Evolutionary conservation across 2,329 filamentous ascomycete species (phyloP).

Genomic region (Coniosporium tulheliwenetii): DNA sequence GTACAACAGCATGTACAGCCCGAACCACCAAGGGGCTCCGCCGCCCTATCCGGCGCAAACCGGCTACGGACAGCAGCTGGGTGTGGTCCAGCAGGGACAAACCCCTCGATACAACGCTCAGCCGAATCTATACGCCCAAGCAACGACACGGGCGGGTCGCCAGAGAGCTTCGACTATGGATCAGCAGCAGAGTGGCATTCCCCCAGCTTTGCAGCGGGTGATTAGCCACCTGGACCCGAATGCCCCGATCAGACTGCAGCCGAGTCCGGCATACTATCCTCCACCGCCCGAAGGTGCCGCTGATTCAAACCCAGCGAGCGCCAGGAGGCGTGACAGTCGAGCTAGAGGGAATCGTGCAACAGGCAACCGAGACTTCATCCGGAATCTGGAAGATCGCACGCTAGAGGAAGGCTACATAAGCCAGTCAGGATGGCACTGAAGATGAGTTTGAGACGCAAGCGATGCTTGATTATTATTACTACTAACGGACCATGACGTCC

Average conservation of each 20-base stretch:
- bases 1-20: constrained; percentile 65
- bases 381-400: constrained; percentile 85
- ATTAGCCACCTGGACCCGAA: constrained; percentile 92
- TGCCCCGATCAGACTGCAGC: constrained; percentile 83
- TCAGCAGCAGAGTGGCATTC: constrained; percentile 72
- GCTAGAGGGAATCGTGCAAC: constrained; percentile 26
- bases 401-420: constrained; percentile 82
- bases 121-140: constrained; percentile 59
- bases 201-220: constrained; percentile 81
- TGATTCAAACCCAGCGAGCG: constrained; percentile 46
- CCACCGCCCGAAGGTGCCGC: constrained; percentile 73
- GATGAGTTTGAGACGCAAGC: not conserved
- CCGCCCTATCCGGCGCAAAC: constrained; percentile 65
- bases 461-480: too few species aligned
- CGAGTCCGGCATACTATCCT: constrained; percentile 93
- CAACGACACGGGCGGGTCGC: constrained; percentile 59
- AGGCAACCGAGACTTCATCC: constrained; percentile 75
- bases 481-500: too few species aligned
- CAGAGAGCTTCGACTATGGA: constrained; percentile 95
- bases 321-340: constrained; percentile 59
- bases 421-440: constrained; percentile 56
- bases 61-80: constrained; percentile 57
- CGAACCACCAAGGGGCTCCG: constrained; percentile 52
- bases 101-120: constrained; percentile 37
- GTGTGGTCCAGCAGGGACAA: constrained; percentile 42